A percentile compares a stretch with the other conserved stretches of the same genome.
Conservation (phyloP, 1,284 basidiomycete genomes). For the Agroathelia rolfsii region DNA sequence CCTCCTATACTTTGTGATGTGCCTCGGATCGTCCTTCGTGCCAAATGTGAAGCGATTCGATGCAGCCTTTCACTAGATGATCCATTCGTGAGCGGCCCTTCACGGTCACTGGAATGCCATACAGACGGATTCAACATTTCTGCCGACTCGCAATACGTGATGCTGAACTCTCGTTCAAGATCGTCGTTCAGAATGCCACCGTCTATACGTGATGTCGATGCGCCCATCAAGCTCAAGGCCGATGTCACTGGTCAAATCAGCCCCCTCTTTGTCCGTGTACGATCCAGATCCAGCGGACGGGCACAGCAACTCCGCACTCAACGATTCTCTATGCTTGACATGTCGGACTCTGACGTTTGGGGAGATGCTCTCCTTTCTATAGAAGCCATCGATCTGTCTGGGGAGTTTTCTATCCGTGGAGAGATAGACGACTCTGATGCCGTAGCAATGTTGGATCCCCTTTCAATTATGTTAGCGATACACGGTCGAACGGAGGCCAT, state of each 20-base stretch:
- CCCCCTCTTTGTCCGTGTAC: conserved; percentile 37
- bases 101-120: conserved; percentile 41
- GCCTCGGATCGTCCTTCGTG: conserved; percentile 41
- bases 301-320: conserved; percentile 13
- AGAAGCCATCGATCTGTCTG: conserved; percentile 42
- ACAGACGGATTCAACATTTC: conserved; percentile 35
- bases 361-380: conserved; percentile 45
- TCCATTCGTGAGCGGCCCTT: conserved; percentile 30
- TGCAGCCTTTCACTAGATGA: conserved; percentile 37
- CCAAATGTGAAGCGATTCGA: conserved; percentile 38
- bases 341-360: conserved; percentile 25
- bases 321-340: conserved; percentile 18
- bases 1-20: conserved; percentile 28
- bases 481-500: conserved; percentile 50
- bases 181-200: conserved; percentile 21
- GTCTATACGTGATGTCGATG: conserved; percentile 27
- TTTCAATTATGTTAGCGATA: conserved; percentile 42
- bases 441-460: conserved; percentile 37
- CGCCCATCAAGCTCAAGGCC: conserved; percentile 27
- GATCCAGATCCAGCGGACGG: conserved; percentile 18
- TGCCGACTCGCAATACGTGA: conserved; percentile 23
- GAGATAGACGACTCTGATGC: conserved; percentile 35
- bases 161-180: no score
- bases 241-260: no score
- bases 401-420: conserved; percentile 35